A percentile compares a stretch with the other conserved stretches of the same genome.
These are phyloP conservation scores for Sphagnum fallax DNA, from an alignment of 228 moss, liverwort and hornwort species.

Conservation along the genomic window DNA sequence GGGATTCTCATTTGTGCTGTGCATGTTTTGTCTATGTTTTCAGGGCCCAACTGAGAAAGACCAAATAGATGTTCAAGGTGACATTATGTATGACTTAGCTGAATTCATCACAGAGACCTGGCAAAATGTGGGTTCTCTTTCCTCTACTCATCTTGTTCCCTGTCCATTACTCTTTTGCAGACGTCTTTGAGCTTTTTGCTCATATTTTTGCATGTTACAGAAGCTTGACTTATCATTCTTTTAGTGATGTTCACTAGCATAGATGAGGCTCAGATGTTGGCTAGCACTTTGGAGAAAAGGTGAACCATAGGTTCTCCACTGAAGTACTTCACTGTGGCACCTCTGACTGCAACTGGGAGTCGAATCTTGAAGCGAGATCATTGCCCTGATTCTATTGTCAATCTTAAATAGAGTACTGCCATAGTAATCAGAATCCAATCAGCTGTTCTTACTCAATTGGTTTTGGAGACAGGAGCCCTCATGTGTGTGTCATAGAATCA, in stretches of 20 bases:
- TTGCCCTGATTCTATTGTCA: neutral
- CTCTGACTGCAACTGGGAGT: no score
- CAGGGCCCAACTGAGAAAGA: conserved; percentile 99
- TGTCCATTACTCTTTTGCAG: neutral
- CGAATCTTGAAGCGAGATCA: no score
- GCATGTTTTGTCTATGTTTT: neutral
- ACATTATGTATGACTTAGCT: conserved; percentile 95
- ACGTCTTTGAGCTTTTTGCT: neutral
- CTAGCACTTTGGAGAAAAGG: neutral
- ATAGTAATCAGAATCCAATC: neutral
- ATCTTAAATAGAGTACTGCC: neutral
- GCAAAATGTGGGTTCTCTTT: conserved; percentile 55
- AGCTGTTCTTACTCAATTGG: no score
- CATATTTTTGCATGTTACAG: neutral
- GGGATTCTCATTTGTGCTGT: conserved; percentile 1
- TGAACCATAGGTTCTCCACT: no score
- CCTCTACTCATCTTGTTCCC: neutral
- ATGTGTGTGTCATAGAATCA: no score
- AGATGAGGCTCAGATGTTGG: neutral
- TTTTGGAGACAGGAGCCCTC: no score
- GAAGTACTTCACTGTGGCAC: no score
- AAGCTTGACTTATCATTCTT: neutral
- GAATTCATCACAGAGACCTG: conserved; percentile 98
- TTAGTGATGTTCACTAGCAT: neutral
- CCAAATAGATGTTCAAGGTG: conserved; percentile 99